Conservation (phyloP, 2,329 filamentous ascomycete genomes). For the Aureobasidium sp. region DNA sequence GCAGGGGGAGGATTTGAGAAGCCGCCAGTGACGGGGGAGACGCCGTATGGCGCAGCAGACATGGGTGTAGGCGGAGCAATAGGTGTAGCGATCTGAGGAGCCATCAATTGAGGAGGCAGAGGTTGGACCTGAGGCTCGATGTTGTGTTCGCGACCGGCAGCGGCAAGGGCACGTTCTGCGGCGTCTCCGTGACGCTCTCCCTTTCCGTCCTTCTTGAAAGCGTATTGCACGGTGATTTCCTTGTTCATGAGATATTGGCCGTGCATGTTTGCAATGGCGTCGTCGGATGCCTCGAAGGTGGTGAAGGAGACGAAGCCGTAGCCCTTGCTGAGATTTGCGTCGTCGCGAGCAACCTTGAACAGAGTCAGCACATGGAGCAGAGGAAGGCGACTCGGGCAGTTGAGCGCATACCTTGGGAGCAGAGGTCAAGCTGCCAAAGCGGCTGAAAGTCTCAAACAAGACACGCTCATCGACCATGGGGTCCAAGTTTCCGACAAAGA, state of each 20-base stretch:
- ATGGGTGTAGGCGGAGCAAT: constrained; percentile 35
- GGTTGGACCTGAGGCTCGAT: constrained; percentile 74
- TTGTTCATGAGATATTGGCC: constrained; percentile 96
- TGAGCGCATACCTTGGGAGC: constrained; percentile 70
- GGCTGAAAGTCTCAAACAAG: constrained; percentile 88
- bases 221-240: constrained; percentile 92
- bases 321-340: constrained; percentile 81
- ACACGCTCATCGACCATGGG: constrained; percentile 92
- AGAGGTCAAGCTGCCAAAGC: constrained; percentile 78
- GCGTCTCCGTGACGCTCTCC: constrained; percentile 92
- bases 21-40: constrained; percentile 19
- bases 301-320: constrained; percentile 94
- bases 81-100: constrained; percentile 37
- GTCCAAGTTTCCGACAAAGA: constrained; percentile 95
- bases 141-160: constrained; percentile 89
- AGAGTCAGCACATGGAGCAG: not conserved
- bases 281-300: constrained; percentile 89
- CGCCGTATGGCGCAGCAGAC: constrained; percentile 25
- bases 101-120: constrained; percentile 66
- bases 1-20: constrained; percentile 21
- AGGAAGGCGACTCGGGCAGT: too few species aligned
- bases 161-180: constrained; percentile 84
- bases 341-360: constrained; percentile 65
- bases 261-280: constrained; percentile 86
- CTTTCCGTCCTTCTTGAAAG: constrained; percentile 98